Base-by-base conservation (phyloP, 768 basidiomycete genomes). In the Cystofilobasidium macerans region DNA sequence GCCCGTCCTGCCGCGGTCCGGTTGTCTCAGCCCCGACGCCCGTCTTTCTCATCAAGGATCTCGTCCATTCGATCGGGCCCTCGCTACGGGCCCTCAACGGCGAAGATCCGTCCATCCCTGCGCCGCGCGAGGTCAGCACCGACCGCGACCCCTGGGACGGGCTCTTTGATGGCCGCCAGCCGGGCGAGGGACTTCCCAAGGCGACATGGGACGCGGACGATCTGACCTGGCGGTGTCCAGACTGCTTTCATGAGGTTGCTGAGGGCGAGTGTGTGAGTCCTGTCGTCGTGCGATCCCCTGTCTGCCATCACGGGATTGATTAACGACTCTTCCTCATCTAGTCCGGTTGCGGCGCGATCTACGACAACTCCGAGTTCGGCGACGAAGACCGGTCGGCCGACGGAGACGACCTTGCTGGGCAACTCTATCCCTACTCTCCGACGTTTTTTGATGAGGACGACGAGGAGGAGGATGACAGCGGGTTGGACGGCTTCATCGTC, bases 1-100 rank as follows among this genome's bases (percentile, higher is more conserved):
- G 64, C 16, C 57, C 57, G 3, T 36, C 57, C 35, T 65, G 64
- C 28, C 64, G 64, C 35, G 57, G 57, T 2, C 32, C 40, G 13
- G 57, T 58, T 26, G 22, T 33, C 22, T 2, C 16, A 13, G 57
- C 57, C 20, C 64, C 64, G 9, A 65, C 64, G 5, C 64, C 64
- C 7, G 36, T 59, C 24, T 65, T 47, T 57, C 14, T 65, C 42
- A 33, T 65, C 64, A 65, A 65, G 26, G 64, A 65, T 13, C 64
- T 65, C 57, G 64, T 65, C 9, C 45, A 48, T 5, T 14, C 57
- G n/a, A 57, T 65, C 47, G 64, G 32, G 1, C 30, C 57, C 7
- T 16, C 32, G 57, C 33, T 65, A 8, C 24, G 32, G 45, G 18
- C 48, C 8, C 33, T 65, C n/a, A 57, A 47, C 0, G 64, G 57